Evolutionary conservation across 129 eudicot species (phyloP).

Genomic region (Apium graveolens): DNA sequence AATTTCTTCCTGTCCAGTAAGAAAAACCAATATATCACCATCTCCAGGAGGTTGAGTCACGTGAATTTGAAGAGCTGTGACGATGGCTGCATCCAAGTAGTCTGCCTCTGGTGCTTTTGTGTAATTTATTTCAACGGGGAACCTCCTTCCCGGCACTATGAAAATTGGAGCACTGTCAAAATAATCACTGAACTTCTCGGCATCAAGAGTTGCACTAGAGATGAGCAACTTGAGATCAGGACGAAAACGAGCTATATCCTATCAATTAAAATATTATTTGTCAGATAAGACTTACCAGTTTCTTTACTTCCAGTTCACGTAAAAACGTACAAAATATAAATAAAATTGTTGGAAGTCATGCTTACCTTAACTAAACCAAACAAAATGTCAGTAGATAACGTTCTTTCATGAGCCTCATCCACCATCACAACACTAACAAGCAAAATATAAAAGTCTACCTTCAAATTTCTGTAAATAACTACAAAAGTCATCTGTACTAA

Average conservation of each 20-base stretch:
- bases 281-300: conserved; percentile 6
- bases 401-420: conserved; percentile 96
- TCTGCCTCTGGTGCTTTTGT: conserved; percentile 83
- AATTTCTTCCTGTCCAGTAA: conserved; percentile 95
- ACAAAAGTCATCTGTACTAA: neutral
- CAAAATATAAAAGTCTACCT: neutral
- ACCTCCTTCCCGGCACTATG: conserved; percentile 83
- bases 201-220: conserved; percentile 93
- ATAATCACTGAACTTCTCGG: conserved; percentile 81
- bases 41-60: conserved; percentile 74
- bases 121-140: conserved; percentile 80
- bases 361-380: conserved; percentile 83
- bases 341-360: neutral
- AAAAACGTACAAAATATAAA: neutral
- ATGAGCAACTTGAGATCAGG: conserved; percentile 82
- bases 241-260: conserved; percentile 81
- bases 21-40: conserved; percentile 73
- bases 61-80: conserved; percentile 81
- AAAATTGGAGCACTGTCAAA: conserved; percentile 91
- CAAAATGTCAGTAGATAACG: conserved; percentile 70
- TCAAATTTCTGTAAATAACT: neutral
- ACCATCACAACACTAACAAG: conserved; percentile 72
- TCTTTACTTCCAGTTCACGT: neutral
- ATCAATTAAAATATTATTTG: neutral
- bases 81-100: conserved; percentile 89